Conservation (phyloP, 148 eudicot genomes). For the Chenopodium berlandieri region DNA sequence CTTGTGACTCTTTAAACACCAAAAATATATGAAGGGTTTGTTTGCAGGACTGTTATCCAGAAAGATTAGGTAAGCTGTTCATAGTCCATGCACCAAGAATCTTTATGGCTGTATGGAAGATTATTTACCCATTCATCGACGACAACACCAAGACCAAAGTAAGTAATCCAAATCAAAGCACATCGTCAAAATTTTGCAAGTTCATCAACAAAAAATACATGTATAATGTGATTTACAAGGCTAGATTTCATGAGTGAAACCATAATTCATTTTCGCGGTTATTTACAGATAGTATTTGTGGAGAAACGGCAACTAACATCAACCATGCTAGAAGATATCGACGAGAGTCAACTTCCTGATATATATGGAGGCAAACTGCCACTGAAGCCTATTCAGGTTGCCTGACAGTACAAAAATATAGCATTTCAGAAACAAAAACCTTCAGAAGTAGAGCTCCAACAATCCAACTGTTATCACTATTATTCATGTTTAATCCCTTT, state of each 20-base stretch:
- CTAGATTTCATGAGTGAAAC: neutral
- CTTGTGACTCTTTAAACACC: no score
- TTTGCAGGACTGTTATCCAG: slow-evolving; percentile 82
- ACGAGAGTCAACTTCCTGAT: slow-evolving; percentile 56
- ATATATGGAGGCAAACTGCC: slow-evolving; percentile 60
- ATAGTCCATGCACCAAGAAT: slow-evolving; percentile 63
- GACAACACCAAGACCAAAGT: slow-evolving; percentile 78
- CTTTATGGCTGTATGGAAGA: slow-evolving; percentile 75
- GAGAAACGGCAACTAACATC: slow-evolving; percentile 43
- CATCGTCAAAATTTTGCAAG: neutral
- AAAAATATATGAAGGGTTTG: neutral
- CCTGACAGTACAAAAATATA: slow-evolving; percentile 12
- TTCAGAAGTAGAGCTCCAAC: neutral
- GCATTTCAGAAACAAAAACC: neutral
- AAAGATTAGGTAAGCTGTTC: slow-evolving; percentile 71
- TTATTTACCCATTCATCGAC: slow-evolving; percentile 72
- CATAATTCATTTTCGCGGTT: neutral
- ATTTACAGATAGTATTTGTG: slow-evolving; percentile 60
- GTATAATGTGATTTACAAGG: neutral
- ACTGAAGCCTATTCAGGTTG: slow-evolving; percentile 55
- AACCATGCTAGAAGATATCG: slow-evolving; percentile 25
- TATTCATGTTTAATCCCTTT: no score
- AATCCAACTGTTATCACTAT: no score
- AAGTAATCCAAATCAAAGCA: neutral
- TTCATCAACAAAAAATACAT: neutral